These are phyloP conservation scores for Capsella rubella DNA, from an alignment of 441 rosid species.

Conservation along the genomic window DNA sequence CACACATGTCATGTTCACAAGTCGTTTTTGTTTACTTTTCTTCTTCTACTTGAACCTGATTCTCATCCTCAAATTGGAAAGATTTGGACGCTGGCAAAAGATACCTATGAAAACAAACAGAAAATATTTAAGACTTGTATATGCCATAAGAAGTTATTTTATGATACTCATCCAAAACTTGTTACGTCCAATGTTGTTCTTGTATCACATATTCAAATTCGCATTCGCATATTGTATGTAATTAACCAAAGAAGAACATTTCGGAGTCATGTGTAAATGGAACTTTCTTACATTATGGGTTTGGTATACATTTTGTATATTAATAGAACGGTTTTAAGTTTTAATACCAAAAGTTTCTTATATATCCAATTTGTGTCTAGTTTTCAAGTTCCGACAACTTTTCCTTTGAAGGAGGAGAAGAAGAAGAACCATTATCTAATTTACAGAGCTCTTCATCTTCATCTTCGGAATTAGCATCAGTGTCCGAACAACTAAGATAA, in stretches of 20 bases:
- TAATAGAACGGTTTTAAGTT: neutral
- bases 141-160: neutral
- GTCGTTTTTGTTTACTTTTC: neutral
- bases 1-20: conserved; percentile 17
- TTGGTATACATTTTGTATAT: neutral
- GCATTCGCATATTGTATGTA: neutral
- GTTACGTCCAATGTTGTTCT: too few species aligned
- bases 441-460: conserved; percentile 31
- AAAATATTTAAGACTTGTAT: neutral
- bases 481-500: conserved; percentile 44
- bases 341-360: conserved; percentile 3
- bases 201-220: too few species aligned
- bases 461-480: conserved; percentile 47
- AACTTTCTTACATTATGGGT: neutral
- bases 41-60: conserved; percentile 5
- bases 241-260: neutral
- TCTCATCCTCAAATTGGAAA: neutral
- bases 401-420: conserved; percentile 11
- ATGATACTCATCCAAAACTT: too few species aligned
- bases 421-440: conserved; percentile 21
- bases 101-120: too few species aligned
- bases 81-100: too few species aligned
- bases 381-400: conserved; percentile 28
- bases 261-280: neutral
- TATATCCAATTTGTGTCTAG: neutral